A percentile compares a stretch with the other conserved stretches of the same genome.
These are phyloP conservation scores for Penicillium daleae DNA, from an alignment of 495 filamentous ascomycete genomes.

Conservation along the genomic window DNA sequence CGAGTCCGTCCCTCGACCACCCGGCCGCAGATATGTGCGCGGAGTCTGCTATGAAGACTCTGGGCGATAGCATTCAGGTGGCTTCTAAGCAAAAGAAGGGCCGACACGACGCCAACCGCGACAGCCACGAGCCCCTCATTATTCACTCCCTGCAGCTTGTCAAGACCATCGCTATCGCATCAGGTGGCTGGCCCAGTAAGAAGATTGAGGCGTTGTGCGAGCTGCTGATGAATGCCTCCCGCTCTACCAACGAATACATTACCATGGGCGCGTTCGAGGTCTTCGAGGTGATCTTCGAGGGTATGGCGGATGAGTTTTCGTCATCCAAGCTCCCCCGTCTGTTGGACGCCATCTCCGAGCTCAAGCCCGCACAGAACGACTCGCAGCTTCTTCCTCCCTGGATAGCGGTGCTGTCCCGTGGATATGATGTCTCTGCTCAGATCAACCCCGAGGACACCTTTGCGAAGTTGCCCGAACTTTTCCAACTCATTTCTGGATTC, in stretches of 20 bases:
- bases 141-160: conserved; percentile 91
- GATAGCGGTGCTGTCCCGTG: conserved; percentile 92
- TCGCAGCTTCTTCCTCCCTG: conserved; percentile 91
- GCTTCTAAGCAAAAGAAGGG: conserved; percentile 70
- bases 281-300: conserved; percentile 92
- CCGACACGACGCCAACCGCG: conserved; percentile 44
- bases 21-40: conserved; percentile 96
- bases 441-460: conserved; percentile 86
- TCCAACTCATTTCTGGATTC: conserved; percentile 74
- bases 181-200: conserved; percentile 94
- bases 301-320: conserved; percentile 82
- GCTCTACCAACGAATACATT: conserved; percentile 88
- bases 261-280: conserved; percentile 95
- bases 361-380: conserved; percentile 88
- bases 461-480: conserved; percentile 79
- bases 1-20: conserved; percentile 89
- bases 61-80: conserved; percentile 68
- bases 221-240: conserved; percentile 81
- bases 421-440: conserved; percentile 90
- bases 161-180: conserved; percentile 81
- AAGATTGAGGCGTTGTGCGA: conserved; percentile 93
- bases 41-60: conserved; percentile 76
- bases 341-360: conserved; percentile 82
- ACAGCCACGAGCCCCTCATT: conserved; percentile 75
- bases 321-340: conserved; percentile 87